Evolutionary conservation across 768 basidiomycete genomes (phyloP).

Genomic region (Ephemerocybe angulata): DNA sequence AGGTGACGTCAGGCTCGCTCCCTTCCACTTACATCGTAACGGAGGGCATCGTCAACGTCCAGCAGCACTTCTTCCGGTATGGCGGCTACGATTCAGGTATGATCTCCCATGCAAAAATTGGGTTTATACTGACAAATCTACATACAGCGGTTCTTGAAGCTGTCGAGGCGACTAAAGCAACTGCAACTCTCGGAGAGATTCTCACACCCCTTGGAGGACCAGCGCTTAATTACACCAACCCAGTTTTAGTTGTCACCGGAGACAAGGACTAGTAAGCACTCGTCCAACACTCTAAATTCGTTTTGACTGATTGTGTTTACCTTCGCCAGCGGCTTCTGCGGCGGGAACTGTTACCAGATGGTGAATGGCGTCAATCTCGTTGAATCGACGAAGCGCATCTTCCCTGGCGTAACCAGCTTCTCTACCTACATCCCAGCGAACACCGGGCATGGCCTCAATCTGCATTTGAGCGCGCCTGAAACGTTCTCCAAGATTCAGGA

Average conservation of each 20-base stretch:
- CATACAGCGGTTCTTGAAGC: too few species aligned
- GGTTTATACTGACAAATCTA: too few species aligned
- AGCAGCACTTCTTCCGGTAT: background rate
- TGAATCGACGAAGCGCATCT: conserved; percentile 3
- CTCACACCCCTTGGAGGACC: background rate
- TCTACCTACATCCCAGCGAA: conserved; percentile 11
- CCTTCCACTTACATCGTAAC: background rate
- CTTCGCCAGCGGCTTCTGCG: background rate
- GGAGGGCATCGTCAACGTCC: background rate
- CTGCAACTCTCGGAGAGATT: background rate
- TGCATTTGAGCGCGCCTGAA: conserved; percentile 14
- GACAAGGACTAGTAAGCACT: background rate
- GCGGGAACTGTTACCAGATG: background rate
- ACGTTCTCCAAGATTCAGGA: conserved; percentile 9
- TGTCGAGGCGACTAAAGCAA: background rate
- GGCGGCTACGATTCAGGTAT: too few species aligned
- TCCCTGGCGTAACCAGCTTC: conserved; percentile 13
- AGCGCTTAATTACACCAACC: background rate
- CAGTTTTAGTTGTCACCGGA: background rate
- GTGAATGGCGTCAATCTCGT: background rate
- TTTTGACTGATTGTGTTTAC: background rate
- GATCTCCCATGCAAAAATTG: too few species aligned
- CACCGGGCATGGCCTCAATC: conserved; percentile 15
- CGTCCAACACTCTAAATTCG: background rate
- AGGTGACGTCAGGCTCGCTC: too few species aligned